Percentiles rank a stretch among this genome's conserved stretches.
Evolutionary conservation across 192 early-diverging fungal species (phyloP).

Genomic region (Powellomyces hirtus): DNA sequence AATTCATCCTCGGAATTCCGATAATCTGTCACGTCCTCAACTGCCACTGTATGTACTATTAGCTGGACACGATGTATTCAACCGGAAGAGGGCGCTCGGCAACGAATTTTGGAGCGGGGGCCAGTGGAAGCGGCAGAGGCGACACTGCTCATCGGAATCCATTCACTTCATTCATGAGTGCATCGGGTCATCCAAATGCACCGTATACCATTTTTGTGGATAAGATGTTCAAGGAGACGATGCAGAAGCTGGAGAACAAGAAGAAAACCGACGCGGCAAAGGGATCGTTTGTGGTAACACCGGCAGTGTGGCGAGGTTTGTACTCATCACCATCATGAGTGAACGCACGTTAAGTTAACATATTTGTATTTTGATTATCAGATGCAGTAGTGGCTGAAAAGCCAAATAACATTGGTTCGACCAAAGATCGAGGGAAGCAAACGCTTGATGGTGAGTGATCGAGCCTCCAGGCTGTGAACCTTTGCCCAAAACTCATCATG

Average conservation of each 20-base stretch:
- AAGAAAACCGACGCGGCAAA: background rate
- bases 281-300: background rate
- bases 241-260: background rate
- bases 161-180: background rate
- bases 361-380: background rate
- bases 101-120: too few species aligned
- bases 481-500: background rate
- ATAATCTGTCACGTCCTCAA: too few species aligned
- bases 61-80: too few species aligned
- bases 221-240: slow-evolving; percentile 5
- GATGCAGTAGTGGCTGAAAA: background rate
- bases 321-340: background rate
- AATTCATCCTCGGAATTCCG: too few species aligned
- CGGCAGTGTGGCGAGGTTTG: background rate
- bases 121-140: too few species aligned
- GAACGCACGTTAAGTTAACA: background rate
- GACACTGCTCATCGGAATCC: background rate
- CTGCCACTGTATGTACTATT: too few species aligned
- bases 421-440: background rate
- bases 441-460: too few species aligned
- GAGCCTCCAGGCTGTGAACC: too few species aligned
- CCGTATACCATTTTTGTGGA: slow-evolving; percentile 5
- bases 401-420: background rate
- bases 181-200: slow-evolving; percentile 1
- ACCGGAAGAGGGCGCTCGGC: too few species aligned